Evolutionary conservation across 176 grass and related monocot genomes (phyloP).

Genomic region (Pontederia paniculata): DNA sequence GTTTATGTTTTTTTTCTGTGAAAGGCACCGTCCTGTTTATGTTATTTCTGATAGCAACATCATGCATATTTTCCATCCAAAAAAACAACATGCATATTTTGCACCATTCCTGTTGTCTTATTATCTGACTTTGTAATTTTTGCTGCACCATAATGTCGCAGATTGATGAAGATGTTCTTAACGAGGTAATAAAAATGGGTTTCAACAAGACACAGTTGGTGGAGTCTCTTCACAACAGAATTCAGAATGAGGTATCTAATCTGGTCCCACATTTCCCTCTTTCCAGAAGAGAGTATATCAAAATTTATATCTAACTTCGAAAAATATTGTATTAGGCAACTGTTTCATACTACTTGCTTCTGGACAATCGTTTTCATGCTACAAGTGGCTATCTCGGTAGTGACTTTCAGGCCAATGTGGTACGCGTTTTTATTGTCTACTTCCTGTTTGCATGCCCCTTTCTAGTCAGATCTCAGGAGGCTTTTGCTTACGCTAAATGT

Average conservation of each 20-base stretch:
- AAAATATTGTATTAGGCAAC: conserved; percentile 41
- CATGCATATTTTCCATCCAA: not conserved
- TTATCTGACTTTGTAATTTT: not conserved
- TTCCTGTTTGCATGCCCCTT: not conserved
- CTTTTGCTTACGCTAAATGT: not conserved
- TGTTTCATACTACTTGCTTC: conserved; percentile 85
- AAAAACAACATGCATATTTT: not conserved
- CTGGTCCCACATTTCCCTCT: not conserved
- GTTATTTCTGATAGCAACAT: not conserved
- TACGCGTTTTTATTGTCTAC: conserved; percentile 21
- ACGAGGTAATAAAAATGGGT: conserved; percentile 66
- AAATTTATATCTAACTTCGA: not conserved
- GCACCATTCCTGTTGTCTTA: not conserved
- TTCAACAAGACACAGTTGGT: conserved; percentile 68
- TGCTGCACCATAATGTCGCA: conserved; percentile 21
- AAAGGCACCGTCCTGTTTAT: too few relatives aligned
- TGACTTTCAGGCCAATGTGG: conserved; percentile 65
- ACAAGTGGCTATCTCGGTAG: conserved; percentile 80
- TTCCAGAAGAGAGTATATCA: not conserved
- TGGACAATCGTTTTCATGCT: conserved; percentile 86
- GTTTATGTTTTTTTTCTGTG: too few relatives aligned
- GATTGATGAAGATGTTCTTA: conserved; percentile 91
- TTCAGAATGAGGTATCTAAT: conserved; percentile 73
- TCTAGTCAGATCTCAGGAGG: not conserved
- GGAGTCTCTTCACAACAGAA: conserved; percentile 66